Percentiles rank a stretch among this genome's conserved stretches.
Evolutionary conservation across 495 filamentous ascomycete genomes (phyloP).

Genomic region (Daldinia bambusicola): DNA sequence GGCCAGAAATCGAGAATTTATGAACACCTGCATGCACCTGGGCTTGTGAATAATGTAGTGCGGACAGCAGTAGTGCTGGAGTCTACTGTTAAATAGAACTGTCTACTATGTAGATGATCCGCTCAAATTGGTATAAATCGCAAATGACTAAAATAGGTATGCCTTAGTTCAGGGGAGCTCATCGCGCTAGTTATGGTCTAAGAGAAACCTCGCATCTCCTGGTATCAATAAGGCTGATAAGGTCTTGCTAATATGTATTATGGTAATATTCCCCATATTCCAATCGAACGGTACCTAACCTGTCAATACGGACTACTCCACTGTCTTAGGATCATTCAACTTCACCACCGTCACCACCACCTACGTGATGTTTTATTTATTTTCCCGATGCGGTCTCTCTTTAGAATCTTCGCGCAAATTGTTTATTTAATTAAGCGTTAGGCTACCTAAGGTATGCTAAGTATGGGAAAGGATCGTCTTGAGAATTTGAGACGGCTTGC

Average conservation of each 20-base stretch:
- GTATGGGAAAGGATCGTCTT: constrained; percentile 16
- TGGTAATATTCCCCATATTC: no score
- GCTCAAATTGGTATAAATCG: no score
- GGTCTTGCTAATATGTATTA: constrained; percentile 2
- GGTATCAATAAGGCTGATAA: constrained; percentile 9
- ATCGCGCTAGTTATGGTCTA: no score
- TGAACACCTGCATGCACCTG: not conserved
- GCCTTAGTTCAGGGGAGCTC: no score
- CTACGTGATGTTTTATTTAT: constrained; percentile 6
- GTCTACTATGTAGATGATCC: no score
- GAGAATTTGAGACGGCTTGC: constrained; percentile 21
- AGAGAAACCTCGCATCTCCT: no score
- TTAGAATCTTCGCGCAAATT: constrained; percentile 13
- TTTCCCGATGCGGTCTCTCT: constrained; percentile 14
- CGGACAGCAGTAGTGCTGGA: no score
- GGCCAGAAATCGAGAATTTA: constrained; percentile 11
- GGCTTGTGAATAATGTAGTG: no score
- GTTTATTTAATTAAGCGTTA: constrained; percentile 10
- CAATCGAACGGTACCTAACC: not conserved
- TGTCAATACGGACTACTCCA: not conserved
- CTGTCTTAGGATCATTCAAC: constrained; percentile 23
- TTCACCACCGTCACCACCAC: not conserved
- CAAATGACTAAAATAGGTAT: no score
- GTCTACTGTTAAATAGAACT: no score
- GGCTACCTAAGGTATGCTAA: not conserved